These are phyloP conservation scores for Grigorovia jiainica DNA, from an alignment of 805 yeast species.

Conservation along the genomic window DNA sequence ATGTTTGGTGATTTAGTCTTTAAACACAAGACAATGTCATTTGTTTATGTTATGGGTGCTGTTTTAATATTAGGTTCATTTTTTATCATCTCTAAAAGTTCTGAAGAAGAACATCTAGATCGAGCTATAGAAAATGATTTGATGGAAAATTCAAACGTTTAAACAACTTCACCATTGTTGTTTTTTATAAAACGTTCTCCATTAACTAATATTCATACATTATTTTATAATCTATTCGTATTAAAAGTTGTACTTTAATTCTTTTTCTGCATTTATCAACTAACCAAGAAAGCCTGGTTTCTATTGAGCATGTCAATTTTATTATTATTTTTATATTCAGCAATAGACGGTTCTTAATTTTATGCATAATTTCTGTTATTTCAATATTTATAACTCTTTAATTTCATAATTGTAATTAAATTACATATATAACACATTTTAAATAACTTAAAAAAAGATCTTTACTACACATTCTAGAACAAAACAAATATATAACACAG, in stretches of 20 bases:
- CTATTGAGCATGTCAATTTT: neutral
- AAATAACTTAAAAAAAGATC: no score
- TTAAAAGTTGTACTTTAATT: no score
- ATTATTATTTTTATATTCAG: neutral
- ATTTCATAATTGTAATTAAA: no score
- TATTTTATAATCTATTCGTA: no score
- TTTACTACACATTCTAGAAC: no score
- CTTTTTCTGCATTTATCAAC: no score
- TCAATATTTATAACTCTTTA: neutral
- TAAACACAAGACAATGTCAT: slow-evolving; percentile 52
- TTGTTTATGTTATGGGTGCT: slow-evolving; percentile 72
- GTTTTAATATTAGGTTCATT: slow-evolving; percentile 71
- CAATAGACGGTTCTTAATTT: no score
- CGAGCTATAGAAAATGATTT: slow-evolving; percentile 5
- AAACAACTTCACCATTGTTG: neutral
- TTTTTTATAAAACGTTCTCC: no score
- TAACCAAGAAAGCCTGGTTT: no score
- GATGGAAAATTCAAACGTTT: neutral
- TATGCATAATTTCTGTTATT: no score
- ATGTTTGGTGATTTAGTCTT: slow-evolving; percentile 81
- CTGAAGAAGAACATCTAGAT: slow-evolving; percentile 45
- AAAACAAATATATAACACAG: neutral
- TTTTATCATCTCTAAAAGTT: slow-evolving; percentile 71
- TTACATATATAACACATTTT: no score
- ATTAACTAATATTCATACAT: neutral